Evolutionary conservation across 1,284 basidiomycete species (phyloP).

Genomic region (Amylostereum areolatum): DNA sequence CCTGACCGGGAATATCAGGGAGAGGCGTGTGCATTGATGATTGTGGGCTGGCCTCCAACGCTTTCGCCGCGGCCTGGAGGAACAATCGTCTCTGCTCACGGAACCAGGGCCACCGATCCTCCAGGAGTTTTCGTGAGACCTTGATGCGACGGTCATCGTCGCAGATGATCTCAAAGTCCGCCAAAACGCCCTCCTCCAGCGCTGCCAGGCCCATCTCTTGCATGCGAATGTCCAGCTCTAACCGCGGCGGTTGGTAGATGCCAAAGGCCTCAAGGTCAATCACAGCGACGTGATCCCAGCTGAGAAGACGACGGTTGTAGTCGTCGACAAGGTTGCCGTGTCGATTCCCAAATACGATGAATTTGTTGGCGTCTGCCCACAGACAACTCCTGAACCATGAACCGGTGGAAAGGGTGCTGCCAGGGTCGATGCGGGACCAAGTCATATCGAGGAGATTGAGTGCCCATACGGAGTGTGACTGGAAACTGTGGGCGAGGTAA

Average conservation of each 20-base stretch:
- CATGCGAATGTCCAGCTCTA: conserved; percentile 64
- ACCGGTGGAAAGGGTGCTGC: conserved; percentile 68
- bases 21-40: conserved; percentile 53
- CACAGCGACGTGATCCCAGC: conserved; percentile 87
- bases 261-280: conserved; percentile 92
- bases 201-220: conserved; percentile 75
- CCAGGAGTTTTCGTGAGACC: conserved; percentile 78
- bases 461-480: conserved; percentile 88
- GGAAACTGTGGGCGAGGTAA: conserved; percentile 85
- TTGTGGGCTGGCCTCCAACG: conserved; percentile 51
- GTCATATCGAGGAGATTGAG: conserved; percentile 75
- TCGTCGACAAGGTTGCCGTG: conserved; percentile 85
- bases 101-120: conserved; percentile 94
- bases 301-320: conserved; percentile 84
- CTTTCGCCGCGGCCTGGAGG: conserved; percentile 45
- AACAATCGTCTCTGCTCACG: conserved; percentile 61
- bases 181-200: conserved; percentile 68
- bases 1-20: conserved; percentile 51
- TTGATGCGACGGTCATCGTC: conserved; percentile 82
- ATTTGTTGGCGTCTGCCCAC: conserved; percentile 75
- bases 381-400: conserved; percentile 88
- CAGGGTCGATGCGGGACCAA: conserved; percentile 84
- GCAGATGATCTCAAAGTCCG: conserved; percentile 88
- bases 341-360: conserved; percentile 85
- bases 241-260: conserved; percentile 80